phyloP scores from a whole-genome alignment of 2,329 filamentous ascomycete genomes.

The Cercospora zeina region DNA sequence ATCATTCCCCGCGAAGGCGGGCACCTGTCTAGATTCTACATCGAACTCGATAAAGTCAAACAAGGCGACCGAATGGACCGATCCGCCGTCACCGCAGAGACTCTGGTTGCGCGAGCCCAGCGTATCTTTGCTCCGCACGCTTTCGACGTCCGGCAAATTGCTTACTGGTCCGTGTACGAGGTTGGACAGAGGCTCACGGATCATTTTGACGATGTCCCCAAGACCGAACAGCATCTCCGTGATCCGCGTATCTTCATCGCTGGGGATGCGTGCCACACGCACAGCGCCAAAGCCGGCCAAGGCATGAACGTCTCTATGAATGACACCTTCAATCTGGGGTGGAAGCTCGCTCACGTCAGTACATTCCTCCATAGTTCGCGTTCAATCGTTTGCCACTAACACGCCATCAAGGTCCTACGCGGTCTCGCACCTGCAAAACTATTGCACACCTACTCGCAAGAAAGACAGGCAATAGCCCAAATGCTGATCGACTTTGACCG shows the following conservation, averaged over 20 bases:
- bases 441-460: constrained; percentile 55
- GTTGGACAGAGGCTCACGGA: constrained; percentile 58
- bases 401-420: constrained; percentile 44
- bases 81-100: constrained; percentile 62
- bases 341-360: constrained; percentile 51
- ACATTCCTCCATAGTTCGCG: no score
- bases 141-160: constrained; percentile 62
- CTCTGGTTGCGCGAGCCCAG: constrained; percentile 63
- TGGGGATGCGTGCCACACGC: constrained; percentile 61
- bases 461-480: constrained; percentile 61
- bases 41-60: constrained; percentile 45
- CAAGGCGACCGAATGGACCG: constrained; percentile 55
- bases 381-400: neutral
- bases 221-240: constrained; percentile 57
- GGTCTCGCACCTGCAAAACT: constrained; percentile 38
- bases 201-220: constrained; percentile 63
- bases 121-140: constrained; percentile 67
- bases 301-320: constrained; percentile 75
- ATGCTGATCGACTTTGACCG: constrained; percentile 62
- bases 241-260: constrained; percentile 64
- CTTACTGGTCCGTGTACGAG: constrained; percentile 69
- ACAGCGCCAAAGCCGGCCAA: constrained; percentile 65
- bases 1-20: constrained; percentile 62
- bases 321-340: constrained; percentile 61
- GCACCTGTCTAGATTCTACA: constrained; percentile 41